Evolutionary conservation across 1,284 basidiomycete genomes (phyloP).

Genomic region (Heterobasidion occidentale): DNA sequence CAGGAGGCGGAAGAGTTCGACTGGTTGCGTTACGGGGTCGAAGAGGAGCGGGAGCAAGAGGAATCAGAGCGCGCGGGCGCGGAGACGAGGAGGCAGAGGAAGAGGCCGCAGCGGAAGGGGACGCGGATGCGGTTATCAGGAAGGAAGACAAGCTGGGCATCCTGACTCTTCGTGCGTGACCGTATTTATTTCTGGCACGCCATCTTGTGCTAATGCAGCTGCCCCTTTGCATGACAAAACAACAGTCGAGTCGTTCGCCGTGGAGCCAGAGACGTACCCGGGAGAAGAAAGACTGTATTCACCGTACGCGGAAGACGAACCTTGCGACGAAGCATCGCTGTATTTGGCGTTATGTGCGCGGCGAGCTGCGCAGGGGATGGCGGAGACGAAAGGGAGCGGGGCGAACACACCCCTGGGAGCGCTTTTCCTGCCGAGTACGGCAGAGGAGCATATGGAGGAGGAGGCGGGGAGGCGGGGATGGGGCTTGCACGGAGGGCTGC

Average conservation of each 20-base stretch:
- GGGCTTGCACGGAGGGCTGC: neutral
- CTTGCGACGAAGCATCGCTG: conserved; percentile 35
- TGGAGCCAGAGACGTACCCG: conserved; percentile 8
- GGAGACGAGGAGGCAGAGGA: conserved; percentile 1
- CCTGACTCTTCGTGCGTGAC: conserved; percentile 29
- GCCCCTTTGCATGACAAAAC: neutral
- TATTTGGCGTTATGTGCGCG: conserved; percentile 26
- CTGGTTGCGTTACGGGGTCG: conserved; percentile 29
- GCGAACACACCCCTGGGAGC: conserved; percentile 2
- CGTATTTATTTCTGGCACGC: neutral
- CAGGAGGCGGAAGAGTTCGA: conserved; percentile 28
- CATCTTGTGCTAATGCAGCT: neutral
- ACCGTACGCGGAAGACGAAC: conserved; percentile 30
- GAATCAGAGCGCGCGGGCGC: neutral
- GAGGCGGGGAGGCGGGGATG: neutral
- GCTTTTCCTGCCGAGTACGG: conserved; percentile 11
- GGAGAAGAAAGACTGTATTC: conserved; percentile 29
- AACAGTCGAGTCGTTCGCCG: conserved; percentile 15
- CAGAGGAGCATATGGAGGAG: conserved; percentile 7
- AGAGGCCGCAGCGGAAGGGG: conserved; percentile 16
- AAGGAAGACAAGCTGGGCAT: conserved; percentile 43
- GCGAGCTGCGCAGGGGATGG: conserved; percentile 18
- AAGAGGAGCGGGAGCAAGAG: conserved; percentile 8
- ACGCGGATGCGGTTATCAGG: conserved; percentile 26
- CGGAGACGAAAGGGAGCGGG: neutral